A percentile compares a stretch with the other conserved stretches of the same genome.
phyloP scores from a whole-genome alignment of 192 early-diverging fungal genomes.

The Kappamyces sp. region DNA sequence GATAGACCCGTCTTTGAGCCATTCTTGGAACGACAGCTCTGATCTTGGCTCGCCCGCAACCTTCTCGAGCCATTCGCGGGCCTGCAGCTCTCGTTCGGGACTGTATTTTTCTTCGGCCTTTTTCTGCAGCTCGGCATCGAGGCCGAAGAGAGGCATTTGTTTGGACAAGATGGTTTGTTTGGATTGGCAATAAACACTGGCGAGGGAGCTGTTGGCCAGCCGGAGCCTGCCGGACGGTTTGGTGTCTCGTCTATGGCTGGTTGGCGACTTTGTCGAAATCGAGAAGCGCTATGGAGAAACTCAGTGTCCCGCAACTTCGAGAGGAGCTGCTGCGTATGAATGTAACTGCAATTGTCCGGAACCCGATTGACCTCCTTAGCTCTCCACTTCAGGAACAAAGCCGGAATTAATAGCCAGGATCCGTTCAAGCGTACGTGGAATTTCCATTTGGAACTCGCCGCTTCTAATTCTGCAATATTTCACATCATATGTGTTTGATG shows the following conservation, averaged over 20 bases:
- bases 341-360: background rate
- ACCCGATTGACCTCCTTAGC: background rate
- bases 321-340: constrained; percentile 8
- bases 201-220: too few species aligned
- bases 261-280: too few species aligned
- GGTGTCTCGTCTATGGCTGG: too few species aligned
- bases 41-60: constrained; percentile 51
- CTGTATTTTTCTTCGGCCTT: constrained; percentile 45
- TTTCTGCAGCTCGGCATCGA: background rate
- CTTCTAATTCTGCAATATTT: constrained; percentile 30
- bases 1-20: constrained; percentile 68
- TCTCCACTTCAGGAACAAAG: constrained; percentile 15
- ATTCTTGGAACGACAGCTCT: constrained; percentile 51
- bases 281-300: background rate
- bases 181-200: too few species aligned
- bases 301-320: constrained; percentile 2
- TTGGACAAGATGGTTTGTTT: too few species aligned
- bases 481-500: constrained; percentile 16
- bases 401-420: constrained; percentile 18
- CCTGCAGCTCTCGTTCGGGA: constrained; percentile 40
- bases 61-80: constrained; percentile 64
- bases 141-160: too few species aligned
- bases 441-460: constrained; percentile 30
- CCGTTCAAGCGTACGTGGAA: constrained; percentile 11
- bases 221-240: too few species aligned